Conservation (phyloP, 2,329 filamentous ascomycete species). For the Penicillium glabrum region DNA sequence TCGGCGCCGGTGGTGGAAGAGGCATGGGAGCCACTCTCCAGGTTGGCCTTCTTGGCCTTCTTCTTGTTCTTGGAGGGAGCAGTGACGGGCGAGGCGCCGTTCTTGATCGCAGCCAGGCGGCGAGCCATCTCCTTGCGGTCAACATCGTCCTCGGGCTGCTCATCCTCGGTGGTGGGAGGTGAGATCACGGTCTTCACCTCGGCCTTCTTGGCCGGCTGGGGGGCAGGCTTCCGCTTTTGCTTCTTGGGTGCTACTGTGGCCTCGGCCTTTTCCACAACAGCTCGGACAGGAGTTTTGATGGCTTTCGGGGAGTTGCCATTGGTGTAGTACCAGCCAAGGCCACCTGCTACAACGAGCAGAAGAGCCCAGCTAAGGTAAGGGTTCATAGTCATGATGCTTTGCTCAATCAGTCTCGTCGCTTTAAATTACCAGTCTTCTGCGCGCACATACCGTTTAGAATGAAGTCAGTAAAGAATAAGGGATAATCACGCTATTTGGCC, state of each 20-base stretch:
- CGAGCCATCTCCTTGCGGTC: constrained; percentile 75
- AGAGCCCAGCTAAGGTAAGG: constrained; percentile 47
- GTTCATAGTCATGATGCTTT: constrained; percentile 39
- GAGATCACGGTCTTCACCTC: constrained; percentile 33
- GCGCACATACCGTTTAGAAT: constrained; percentile 8
- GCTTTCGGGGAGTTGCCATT: constrained; percentile 33
- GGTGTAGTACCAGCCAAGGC: constrained; percentile 45
- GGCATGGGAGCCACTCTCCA: constrained; percentile 56
- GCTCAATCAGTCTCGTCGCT: constrained; percentile 6
- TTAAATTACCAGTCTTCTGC: not conserved
- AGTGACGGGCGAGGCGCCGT: constrained; percentile 60
- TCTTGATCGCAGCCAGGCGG: constrained; percentile 68
- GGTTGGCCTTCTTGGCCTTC: constrained; percentile 67
- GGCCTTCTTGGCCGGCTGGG: constrained; percentile 28
- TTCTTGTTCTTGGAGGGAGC: constrained; percentile 53
- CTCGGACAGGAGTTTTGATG: constrained; percentile 27
- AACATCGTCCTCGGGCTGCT: constrained; percentile 56
- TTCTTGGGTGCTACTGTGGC: constrained; percentile 37
- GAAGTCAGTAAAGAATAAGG: not conserved
- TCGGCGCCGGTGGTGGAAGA: constrained; percentile 73
- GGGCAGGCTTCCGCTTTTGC: constrained; percentile 39
- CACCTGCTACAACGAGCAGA: constrained; percentile 41
- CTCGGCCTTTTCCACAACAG: constrained; percentile 37
- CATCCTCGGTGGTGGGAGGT: constrained; percentile 27
- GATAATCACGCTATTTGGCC: not conserved